Conservation (phyloP, 1,284 basidiomycete species). For the Leucoagaricus sp. region DNA sequence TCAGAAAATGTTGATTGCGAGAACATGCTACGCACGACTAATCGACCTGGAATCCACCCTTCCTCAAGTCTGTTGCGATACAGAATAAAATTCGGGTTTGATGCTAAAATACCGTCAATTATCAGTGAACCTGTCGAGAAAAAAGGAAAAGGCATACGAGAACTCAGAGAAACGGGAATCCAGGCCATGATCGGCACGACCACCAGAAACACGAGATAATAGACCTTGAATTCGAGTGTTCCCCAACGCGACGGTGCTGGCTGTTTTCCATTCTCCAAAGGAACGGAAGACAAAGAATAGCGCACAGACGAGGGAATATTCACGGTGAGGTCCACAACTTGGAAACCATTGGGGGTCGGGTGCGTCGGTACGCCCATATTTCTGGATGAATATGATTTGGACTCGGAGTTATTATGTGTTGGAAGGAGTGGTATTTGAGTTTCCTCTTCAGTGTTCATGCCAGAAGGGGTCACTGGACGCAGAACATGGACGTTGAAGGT, state of each 20-base stretch:
- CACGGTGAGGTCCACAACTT: slow-evolving; percentile 12
- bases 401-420: neutral
- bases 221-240: slow-evolving; percentile 82
- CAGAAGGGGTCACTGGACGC: neutral
- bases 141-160: slow-evolving; percentile 49
- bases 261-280: neutral
- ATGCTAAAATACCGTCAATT: slow-evolving; percentile 41
- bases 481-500: slow-evolving; percentile 6
- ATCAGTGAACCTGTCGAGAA: slow-evolving; percentile 6
- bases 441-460: slow-evolving; percentile 12
- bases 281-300: neutral
- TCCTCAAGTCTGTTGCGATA: slow-evolving; percentile 63
- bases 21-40: slow-evolving; percentile 44
- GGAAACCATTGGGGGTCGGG: neutral
- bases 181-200: slow-evolving; percentile 81
- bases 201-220: slow-evolving; percentile 64
- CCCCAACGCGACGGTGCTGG: slow-evolving; percentile 64
- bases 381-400: neutral
- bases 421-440: slow-evolving; percentile 13
- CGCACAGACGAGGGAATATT: slow-evolving; percentile 13
- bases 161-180: slow-evolving; percentile 79
- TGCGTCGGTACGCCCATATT: neutral
- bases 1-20: slow-evolving; percentile 1
- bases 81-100: slow-evolving; percentile 72
- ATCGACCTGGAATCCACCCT: slow-evolving; percentile 71